Evolutionary conservation across 192 early-diverging fungal species (phyloP).

Genomic region (Podila epicladia): DNA sequence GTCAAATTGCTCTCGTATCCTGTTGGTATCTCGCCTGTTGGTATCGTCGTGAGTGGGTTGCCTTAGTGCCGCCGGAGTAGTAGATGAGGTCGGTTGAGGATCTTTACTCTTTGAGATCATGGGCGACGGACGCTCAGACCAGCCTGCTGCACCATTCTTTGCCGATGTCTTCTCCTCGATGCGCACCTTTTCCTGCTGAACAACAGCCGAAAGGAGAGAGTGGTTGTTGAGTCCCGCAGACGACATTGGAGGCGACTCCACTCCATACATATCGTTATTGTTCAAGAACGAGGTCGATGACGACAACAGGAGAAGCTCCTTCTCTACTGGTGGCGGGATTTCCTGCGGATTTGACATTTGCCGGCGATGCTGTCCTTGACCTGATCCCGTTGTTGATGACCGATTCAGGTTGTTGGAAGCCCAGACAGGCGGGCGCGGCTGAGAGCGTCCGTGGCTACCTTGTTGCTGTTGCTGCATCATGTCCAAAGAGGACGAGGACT

Average conservation of each 20-base stretch:
- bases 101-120: slow-evolving; percentile 15
- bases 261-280: slow-evolving; percentile 1
- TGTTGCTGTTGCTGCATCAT: background rate
- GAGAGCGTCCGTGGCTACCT: background rate
- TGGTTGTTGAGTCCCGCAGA: slow-evolving; percentile 4
- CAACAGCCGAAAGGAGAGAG: slow-evolving; percentile 33
- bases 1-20: slow-evolving; percentile 33
- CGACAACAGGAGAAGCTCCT: slow-evolving; percentile 25
- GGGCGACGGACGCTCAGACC: slow-evolving; percentile 42
- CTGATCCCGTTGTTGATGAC: slow-evolving; percentile 9
- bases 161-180: slow-evolving; percentile 37
- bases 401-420: slow-evolving; percentile 26
- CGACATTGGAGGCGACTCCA: slow-evolving; percentile 26
- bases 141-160: slow-evolving; percentile 34
- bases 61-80: background rate
- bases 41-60: slow-evolving; percentile 10
- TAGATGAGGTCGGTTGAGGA: background rate
- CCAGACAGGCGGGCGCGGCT: slow-evolving; percentile 36
- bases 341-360: slow-evolving; percentile 19
- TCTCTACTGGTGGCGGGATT: background rate
- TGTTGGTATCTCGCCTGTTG: slow-evolving; percentile 21
- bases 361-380: slow-evolving; percentile 25
- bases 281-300: slow-evolving; percentile 37
- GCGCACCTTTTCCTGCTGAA: slow-evolving; percentile 43
- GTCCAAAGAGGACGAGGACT: slow-evolving; percentile 2